A percentile compares a stretch with the other conserved stretches of the same genome.
These are phyloP conservation scores for Xylaria longipes DNA, from an alignment of 495 filamentous ascomycete species.

Conservation along the genomic window DNA sequence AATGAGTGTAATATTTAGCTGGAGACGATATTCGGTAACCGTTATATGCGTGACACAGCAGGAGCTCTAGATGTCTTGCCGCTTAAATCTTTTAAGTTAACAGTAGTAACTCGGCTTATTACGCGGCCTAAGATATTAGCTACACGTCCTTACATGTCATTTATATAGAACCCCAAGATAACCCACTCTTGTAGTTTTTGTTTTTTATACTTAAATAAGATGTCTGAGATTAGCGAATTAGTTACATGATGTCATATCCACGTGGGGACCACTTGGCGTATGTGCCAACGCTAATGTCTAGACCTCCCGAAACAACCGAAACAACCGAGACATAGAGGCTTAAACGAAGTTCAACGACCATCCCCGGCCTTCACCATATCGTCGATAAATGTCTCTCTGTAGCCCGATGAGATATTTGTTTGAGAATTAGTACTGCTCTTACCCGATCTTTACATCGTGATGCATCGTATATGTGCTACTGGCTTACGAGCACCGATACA, in stretches of 20 bases:
- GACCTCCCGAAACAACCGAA: background rate
- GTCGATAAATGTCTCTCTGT: background rate
- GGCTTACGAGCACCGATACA: background rate
- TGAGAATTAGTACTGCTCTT: background rate
- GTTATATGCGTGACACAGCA: too few species aligned
- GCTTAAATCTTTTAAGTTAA: too few species aligned
- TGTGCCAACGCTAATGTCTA: background rate
- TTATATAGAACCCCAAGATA: too few species aligned
- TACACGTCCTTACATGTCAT: too few species aligned
- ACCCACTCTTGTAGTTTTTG: too few species aligned
- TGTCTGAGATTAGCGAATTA: background rate
- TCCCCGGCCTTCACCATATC: background rate
- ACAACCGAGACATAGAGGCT: background rate
- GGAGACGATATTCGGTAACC: too few species aligned
- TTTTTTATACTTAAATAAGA: too few species aligned
- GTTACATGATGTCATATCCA: constrained; percentile 2
- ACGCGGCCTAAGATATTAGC: too few species aligned
- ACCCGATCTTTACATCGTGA: background rate
- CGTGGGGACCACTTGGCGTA: background rate
- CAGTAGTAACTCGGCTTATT: too few species aligned
- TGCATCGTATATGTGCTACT: background rate
- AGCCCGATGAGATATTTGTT: background rate
- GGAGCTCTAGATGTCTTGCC: too few species aligned
- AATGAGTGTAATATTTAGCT: too few species aligned
- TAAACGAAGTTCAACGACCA: background rate